Base-by-base conservation (phyloP, 2,329 filamentous ascomycete species). In the Colletotrichum abscissum region DNA sequence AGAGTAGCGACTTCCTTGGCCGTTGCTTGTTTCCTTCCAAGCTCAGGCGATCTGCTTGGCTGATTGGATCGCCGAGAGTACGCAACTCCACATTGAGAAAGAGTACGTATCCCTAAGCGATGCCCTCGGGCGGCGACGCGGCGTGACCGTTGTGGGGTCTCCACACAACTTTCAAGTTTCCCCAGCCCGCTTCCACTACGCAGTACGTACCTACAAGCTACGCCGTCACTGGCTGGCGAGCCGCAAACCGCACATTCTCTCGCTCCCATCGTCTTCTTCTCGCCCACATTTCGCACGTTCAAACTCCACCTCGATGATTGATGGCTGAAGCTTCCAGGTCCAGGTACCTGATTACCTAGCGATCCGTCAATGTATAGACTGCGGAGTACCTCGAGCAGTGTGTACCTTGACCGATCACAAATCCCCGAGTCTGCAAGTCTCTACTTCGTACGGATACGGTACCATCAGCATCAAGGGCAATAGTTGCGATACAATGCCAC, bases 231-330 rank as follows among this genome's bases (percentile, higher is more conserved):
- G 38, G 38, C 38, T 42, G 38, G 38, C 28, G 16, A 33, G 19
- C 22, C 57, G 57, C 19, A 22, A 54, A 22, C 49, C 63, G 63
- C 49, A 35, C 38, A 56, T 65, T 65, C 52, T 54, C 30, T 65
- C 63, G 49, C 63, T 65, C 49, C 24, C 59, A 22, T 54, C 16
- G 4, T 19, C 11, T 26, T 49, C 22, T 22, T 33, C 5, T 60
- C 38, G 28, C 11, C 8, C 16, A 28, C 42, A 22, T 22, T 22
- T 22, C 8, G 14, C 16, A 49, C 42, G 19, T 49, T 22, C 42
- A 49, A 11, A 49, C 42, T 22, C 42, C 42, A 49, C 42, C 42
- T 49, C 42, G 19, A 42, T 19, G 38, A 14, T 42, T 16, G 5
- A 42, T 7, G 38, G 14, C 38, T 42, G 14, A 42, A 42, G 38